Evolutionary conservation across 2,329 filamentous ascomycete genomes (phyloP).

Genomic region (Neonectria coccinea): DNA sequence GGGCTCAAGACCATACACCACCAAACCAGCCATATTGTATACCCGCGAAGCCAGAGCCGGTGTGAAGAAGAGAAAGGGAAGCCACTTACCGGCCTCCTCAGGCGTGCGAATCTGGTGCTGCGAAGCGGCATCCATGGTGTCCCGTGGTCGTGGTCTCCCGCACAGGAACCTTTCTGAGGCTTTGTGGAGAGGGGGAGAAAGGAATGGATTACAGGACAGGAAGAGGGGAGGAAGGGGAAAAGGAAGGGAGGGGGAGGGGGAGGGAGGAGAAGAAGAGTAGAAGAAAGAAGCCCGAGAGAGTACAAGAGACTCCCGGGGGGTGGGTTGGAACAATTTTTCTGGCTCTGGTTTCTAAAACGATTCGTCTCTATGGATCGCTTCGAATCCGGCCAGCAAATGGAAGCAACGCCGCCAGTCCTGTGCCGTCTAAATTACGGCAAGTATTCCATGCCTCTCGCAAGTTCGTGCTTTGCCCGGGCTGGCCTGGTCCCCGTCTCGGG

Average conservation of each 20-base stretch:
- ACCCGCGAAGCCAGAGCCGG: background rate
- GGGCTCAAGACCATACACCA: background rate
- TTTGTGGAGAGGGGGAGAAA: slow-evolving; percentile 38
- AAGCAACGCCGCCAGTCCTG: slow-evolving; percentile 6
- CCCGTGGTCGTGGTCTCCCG: slow-evolving; percentile 42
- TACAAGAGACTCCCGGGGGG: slow-evolving; percentile 30
- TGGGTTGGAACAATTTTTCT: slow-evolving; percentile 36
- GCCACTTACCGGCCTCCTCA: slow-evolving; percentile 70
- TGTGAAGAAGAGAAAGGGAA: slow-evolving; percentile 36
- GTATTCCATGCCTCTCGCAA: background rate
- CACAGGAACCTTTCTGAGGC: slow-evolving; percentile 26
- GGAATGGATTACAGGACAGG: slow-evolving; percentile 19
- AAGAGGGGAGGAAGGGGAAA: slow-evolving; percentile 43
- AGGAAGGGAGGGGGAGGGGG: slow-evolving; percentile 4
- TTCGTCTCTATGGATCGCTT: slow-evolving; percentile 45
- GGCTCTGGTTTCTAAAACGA: slow-evolving; percentile 43
- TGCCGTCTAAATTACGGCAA: slow-evolving; percentile 7
- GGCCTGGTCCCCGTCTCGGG: slow-evolving; percentile 26
- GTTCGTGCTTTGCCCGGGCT: slow-evolving; percentile 22
- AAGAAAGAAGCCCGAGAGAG: slow-evolving; percentile 36
- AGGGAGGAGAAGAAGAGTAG: slow-evolving; percentile 22
- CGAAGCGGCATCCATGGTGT: slow-evolving; percentile 55
- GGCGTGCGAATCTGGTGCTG: slow-evolving; percentile 65
- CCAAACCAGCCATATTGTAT: slow-evolving; percentile 6
- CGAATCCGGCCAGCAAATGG: slow-evolving; percentile 30